Base-by-base conservation (phyloP, 352 stramenopile genomes). In the Sclerospora graminicola region DNA sequence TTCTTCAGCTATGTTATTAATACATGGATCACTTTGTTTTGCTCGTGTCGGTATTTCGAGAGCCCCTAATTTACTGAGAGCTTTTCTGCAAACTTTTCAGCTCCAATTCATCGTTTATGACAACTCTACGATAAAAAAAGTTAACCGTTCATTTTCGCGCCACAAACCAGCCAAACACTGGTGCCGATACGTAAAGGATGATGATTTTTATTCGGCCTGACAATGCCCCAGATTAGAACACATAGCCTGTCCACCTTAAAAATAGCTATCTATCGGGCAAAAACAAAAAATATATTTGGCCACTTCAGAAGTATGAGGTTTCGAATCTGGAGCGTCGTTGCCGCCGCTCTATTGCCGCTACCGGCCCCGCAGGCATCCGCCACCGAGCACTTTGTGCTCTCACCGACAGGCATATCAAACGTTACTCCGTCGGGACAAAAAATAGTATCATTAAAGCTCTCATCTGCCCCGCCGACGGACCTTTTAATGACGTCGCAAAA, bases 321-420 rank as follows among this genome's bases (percentile, higher is more conserved):
- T 27, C 26, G 40, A 41, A 24, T 27, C 39, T 20, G 31, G 30
- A 40, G 35, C 10, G 38, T 19, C 27, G 27, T 34, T n/a, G 8
- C n/a, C 15, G 11, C 9, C 8, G 24, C 19, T 23, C 34, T 53
- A 16, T 27, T 54, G 40, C 23, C 42, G 36, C 36, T 59, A 10
- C 40, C 41, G 29, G 21, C 31, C 29, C 41, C 44, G 16, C n/a
- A 19, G 27, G 39, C 36, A 19, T 30, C 23, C 23, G 39, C 42
- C 19, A 50, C 32, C 19, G 29, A 45, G 21, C 42, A 34, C 31
- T 72, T 66, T 40, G 40, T 70, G 34, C 63, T 79, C 15, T 51
- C 63, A 16, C 47, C 45, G 0, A 54, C 15, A n/a, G 33, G 24
- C 20, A 52, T 51, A 36, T 32, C 46, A 24, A 51, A 40, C 9